A percentile compares a stretch with the other conserved stretches of the same genome.
Evolutionary conservation across 805 yeast species (phyloP).

Genomic region (Saccharomycopsis malanga): DNA sequence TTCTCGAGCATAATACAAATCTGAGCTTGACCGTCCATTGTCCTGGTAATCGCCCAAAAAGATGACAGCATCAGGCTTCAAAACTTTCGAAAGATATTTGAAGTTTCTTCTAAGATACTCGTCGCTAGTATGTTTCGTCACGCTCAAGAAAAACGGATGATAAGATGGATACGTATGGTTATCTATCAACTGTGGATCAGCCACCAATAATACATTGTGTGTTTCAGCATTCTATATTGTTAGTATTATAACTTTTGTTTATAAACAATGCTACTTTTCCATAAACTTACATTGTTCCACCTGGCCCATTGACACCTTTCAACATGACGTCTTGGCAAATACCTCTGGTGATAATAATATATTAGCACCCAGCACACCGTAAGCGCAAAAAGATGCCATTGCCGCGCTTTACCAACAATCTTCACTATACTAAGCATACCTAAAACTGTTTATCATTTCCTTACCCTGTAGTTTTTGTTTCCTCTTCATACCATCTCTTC

Average conservation of each 20-base stretch:
- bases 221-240: neutral
- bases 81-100: conserved; percentile 43
- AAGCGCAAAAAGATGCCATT: conserved; percentile 11
- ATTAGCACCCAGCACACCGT: conserved; percentile 7
- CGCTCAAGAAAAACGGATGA: conserved; percentile 39
- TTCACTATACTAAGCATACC: neutral
- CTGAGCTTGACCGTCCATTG: conserved; percentile 84
- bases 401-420: conserved; percentile 2
- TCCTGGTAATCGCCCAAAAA: conserved; percentile 91
- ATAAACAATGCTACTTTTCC: no score
- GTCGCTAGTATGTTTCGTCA: conserved; percentile 64
- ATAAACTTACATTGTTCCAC: conserved; percentile 10
- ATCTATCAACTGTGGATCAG: conserved; percentile 94
- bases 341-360: conserved; percentile 14
- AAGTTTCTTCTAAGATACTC: conserved; percentile 74
- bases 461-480: neutral
- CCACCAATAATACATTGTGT: conserved; percentile 56
- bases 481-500: neutral
- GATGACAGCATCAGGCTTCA: conserved; percentile 70
- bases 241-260: neutral
- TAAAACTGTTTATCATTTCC: neutral
- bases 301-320: conserved; percentile 6
- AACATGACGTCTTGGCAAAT: conserved; percentile 6
- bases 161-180: conserved; percentile 77
- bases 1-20: conserved; percentile 36